These are phyloP conservation scores for Saccharomyces kudriavzevii DNA, from an alignment of 805 yeast species.

Conservation along the genomic window DNA sequence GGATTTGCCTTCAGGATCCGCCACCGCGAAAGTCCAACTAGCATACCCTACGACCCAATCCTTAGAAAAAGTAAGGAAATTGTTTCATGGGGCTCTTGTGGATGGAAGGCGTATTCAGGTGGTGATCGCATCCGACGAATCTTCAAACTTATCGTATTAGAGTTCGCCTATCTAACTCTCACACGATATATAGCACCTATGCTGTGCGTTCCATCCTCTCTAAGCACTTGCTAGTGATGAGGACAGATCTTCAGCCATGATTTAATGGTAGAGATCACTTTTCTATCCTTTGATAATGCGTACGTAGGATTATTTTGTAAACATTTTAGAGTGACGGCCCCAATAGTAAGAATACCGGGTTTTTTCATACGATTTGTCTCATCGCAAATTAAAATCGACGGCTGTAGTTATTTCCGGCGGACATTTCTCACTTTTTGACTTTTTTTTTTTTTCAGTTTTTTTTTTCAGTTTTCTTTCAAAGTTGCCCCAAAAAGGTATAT, in stretches of 20 bases:
- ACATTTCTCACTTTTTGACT: neutral
- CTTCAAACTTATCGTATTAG: constrained; percentile 8
- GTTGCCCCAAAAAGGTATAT: neutral
- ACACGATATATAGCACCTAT: neutral
- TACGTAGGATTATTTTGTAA: neutral
- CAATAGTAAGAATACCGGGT: neutral
- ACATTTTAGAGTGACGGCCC: neutral
- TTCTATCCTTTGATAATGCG: neutral
- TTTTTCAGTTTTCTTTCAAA: neutral
- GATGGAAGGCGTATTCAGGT: constrained; percentile 39
- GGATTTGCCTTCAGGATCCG: constrained; percentile 35
- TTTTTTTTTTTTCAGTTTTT: neutral
- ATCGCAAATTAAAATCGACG: neutral
- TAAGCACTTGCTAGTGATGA: neutral
- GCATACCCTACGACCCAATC: constrained; percentile 17
- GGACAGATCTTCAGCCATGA: neutral
- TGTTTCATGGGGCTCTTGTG: constrained; percentile 39
- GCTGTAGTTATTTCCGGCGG: neutral
- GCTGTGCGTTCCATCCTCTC: neutral
- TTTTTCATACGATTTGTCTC: neutral
- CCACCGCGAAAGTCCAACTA: constrained; percentile 33
- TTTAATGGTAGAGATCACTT: neutral
- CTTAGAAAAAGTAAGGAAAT: constrained; percentile 26
- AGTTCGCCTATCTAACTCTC: neutral
- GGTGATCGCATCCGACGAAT: constrained; percentile 21